Percentiles rank a stretch among this genome's conserved stretches.
Conservation (phyloP, 176 grass and related monocot species). For the sorghum (Sorghum bicolor) region DNA sequence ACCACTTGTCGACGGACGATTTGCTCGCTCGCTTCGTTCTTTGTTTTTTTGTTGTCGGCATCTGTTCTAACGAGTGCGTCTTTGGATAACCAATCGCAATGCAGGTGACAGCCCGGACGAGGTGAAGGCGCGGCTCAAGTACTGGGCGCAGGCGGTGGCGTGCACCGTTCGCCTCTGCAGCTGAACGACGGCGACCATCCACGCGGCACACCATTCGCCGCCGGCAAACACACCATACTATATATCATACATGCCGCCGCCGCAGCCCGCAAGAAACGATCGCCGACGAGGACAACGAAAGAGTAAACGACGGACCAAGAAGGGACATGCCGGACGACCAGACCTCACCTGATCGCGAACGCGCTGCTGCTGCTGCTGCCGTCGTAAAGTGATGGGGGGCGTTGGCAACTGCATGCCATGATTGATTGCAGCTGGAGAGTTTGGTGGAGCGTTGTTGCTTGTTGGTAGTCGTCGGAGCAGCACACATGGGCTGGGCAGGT, state of each 20-base stretch:
- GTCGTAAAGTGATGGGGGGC: not conserved
- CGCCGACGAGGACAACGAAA: not conserved
- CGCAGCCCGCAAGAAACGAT: not conserved
- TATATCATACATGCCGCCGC: not conserved
- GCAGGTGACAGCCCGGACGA: constrained; percentile 47
- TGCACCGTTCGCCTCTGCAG: constrained; percentile 49
- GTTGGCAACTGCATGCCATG: constrained; percentile 13
- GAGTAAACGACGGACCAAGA: not conserved
- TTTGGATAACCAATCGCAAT: not conserved
- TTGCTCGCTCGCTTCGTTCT: not conserved
- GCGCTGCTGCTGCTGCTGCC: not conserved
- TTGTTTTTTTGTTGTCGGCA: not conserved
- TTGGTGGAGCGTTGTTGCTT: not conserved
- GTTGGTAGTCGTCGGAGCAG: not conserved
- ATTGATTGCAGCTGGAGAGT: not conserved
- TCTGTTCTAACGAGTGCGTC: not conserved
- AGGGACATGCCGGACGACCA: not conserved
- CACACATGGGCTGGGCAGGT: not conserved
- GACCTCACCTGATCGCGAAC: not conserved
- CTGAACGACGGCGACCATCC: not conserved
- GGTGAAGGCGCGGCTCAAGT: constrained; percentile 51
- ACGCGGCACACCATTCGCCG: not conserved
- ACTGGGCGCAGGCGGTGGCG: constrained; percentile 49
- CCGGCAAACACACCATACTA: not conserved
- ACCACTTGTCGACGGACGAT: not conserved